Conservation (phyloP, 2,329 filamentous ascomycete genomes). For the Fusarium denticulatum region DNA sequence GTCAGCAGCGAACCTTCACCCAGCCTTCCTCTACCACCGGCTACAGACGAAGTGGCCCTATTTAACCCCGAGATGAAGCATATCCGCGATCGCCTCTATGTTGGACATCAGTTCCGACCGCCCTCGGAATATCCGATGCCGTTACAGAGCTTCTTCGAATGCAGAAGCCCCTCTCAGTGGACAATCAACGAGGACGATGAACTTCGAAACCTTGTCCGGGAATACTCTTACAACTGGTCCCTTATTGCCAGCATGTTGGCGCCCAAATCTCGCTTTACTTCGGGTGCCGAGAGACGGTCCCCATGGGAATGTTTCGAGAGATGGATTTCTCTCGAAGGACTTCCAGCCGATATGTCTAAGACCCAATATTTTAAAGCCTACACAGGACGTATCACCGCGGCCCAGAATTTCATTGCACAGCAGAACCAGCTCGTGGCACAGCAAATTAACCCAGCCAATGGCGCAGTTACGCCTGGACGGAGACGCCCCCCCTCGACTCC, state of each 20-base stretch:
- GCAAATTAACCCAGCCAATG: conserved; percentile 57
- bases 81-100: conserved; percentile 88
- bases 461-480: conserved; percentile 54
- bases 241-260: conserved; percentile 85
- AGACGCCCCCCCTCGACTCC: conserved; percentile 78
- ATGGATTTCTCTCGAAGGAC: conserved; percentile 90
- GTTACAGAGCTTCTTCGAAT: conserved; percentile 88
- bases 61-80: conserved; percentile 91
- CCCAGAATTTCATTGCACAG: conserved; percentile 64
- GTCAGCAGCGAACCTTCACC: conserved; percentile 62
- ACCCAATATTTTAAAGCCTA: conserved; percentile 91
- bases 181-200: conserved; percentile 90
- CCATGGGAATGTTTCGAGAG: conserved; percentile 99
- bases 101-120: conserved; percentile 90
- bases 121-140: conserved; percentile 94
- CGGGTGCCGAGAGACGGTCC: conserved; percentile 87
- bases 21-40: conserved; percentile 66
- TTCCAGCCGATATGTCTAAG: conserved; percentile 93
- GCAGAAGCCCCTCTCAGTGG: conserved; percentile 89
- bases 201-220: conserved; percentile 82
- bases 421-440: conserved; percentile 63
- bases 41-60: conserved; percentile 81
- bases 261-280: conserved; percentile 79
- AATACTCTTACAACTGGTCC: conserved; percentile 98
- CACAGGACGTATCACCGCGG: conserved; percentile 68